Evolutionary conservation across 805 yeast genomes (phyloP), one percentile per base, ranked within the genome.

Genomic region (Lachancea lanzarotensis): DNA sequence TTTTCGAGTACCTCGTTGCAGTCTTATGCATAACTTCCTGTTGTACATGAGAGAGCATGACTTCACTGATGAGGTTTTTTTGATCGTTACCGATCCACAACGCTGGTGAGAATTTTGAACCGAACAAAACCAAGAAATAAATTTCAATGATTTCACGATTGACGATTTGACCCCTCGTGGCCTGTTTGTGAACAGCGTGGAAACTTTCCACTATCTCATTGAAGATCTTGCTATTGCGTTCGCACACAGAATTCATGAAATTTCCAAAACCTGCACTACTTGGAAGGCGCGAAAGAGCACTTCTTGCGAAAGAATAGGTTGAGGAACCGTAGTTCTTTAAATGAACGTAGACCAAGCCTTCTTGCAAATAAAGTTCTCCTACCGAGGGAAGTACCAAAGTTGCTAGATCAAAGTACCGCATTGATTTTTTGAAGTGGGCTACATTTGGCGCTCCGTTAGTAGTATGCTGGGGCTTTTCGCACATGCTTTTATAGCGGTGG

Each of bases 301-400:
- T 77, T 51, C 86, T 67, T 38, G 76, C 65, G 43, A 60, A 54
- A 35, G 59, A 53, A 46, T 61, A 54, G 9, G 49, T 41, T 3
- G 61, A 57, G 10, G 43, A 25, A 1, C 62, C 60, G 19, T 53
- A 46, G 40, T 52, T 50, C n/a, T 56, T 50, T 16, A 62, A 52
- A 38, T 54, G 59, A 8, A 59, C 47, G 45, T 56, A 53, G 3
- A 59, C 46, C 44, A 62, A 45, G 25, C 62, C 61, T 30, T 50
- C 50, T 38, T 62, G 65, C 35, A 59, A 51, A 45, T 53, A 25
- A 79, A 82, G 50, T 53, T 82, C 89, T 43, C 84, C 84, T 45
- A 81, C 69, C 0, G 86, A 76, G 1, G 91, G 90, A 22, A 82
- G 60, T 16, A 83, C 62, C 22, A 76, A 55, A 27, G 78, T 73